Conservation (phyloP, 2,329 filamentous ascomycete genomes). For the Penicillium glabrum region DNA sequence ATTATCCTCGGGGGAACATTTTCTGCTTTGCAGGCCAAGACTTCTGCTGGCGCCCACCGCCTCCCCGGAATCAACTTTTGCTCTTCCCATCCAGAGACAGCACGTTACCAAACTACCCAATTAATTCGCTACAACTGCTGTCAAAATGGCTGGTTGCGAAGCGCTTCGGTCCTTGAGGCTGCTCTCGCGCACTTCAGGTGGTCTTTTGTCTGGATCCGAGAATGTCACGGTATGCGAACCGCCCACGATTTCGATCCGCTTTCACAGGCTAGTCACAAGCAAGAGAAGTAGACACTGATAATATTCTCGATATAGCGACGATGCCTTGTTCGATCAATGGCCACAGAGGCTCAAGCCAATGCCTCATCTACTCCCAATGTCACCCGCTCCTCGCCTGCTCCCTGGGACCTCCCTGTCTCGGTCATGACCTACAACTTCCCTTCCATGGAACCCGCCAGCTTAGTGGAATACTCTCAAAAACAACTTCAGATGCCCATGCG, state of each 20-base stretch:
- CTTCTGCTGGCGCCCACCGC: slow-evolving; percentile 35
- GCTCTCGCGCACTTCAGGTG: slow-evolving; percentile 38
- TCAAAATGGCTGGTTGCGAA: slow-evolving; percentile 38
- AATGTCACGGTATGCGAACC: slow-evolving; percentile 35
- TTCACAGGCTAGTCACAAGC: neutral
- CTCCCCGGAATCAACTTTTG: slow-evolving; percentile 35
- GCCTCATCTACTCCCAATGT: slow-evolving; percentile 22
- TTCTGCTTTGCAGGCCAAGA: slow-evolving; percentile 35
- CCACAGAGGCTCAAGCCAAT: slow-evolving; percentile 45
- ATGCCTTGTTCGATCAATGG: slow-evolving; percentile 48
- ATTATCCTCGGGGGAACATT: slow-evolving; percentile 37
- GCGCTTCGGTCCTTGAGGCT: slow-evolving; percentile 37
- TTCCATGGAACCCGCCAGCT: slow-evolving; percentile 75
- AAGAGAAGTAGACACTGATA: slow-evolving; percentile 20
- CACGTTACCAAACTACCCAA: slow-evolving; percentile 12
- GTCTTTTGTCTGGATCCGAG: slow-evolving; percentile 35
- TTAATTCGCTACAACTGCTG: slow-evolving; percentile 2
- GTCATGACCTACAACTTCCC: slow-evolving; percentile 91
- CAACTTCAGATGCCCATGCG: slow-evolving; percentile 86
- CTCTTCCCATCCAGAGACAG: slow-evolving; percentile 20
- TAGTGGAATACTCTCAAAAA: slow-evolving; percentile 75
- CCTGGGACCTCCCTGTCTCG: slow-evolving; percentile 62
- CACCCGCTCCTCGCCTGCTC: slow-evolving; percentile 22
- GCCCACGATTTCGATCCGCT: neutral
- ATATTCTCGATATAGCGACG: slow-evolving; percentile 39